phyloP scores from a whole-genome alignment of 306 rosid genomes.

The Fagus crenata region DNA sequence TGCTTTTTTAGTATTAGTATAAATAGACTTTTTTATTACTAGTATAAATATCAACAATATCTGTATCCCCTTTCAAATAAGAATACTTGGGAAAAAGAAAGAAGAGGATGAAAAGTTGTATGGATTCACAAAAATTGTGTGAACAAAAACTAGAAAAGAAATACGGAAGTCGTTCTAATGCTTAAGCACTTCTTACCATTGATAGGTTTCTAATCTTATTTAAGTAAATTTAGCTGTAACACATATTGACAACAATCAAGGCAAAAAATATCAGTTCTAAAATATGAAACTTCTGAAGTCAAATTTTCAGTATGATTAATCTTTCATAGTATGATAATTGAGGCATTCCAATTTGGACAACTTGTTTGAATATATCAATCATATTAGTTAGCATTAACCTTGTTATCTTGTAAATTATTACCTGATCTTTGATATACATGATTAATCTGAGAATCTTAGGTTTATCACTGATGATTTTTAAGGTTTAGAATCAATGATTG shows the following conservation, averaged over 20 bases:
- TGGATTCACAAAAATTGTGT: too few relatives aligned
- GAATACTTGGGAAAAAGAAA: too few relatives aligned
- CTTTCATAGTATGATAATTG: neutral
- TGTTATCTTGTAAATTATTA: neutral
- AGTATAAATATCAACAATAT: too few relatives aligned
- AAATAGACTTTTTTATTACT: too few relatives aligned
- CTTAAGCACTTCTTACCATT: neutral
- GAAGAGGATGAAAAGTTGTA: too few relatives aligned
- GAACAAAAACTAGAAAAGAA: too few relatives aligned
- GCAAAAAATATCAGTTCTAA: neutral
- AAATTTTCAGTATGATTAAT: neutral
- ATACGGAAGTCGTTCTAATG: too few relatives aligned
- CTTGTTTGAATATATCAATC: neutral
- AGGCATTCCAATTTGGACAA: neutral
- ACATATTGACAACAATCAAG: neutral
- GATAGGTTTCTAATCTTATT: neutral
- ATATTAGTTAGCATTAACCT: neutral
- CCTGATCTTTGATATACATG: neutral
- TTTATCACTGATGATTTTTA: neutral
- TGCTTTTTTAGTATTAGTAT: too few relatives aligned
- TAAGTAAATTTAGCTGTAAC: neutral
- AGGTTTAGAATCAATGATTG: neutral
- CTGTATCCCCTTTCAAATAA: too few relatives aligned
- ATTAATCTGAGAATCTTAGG: neutral
- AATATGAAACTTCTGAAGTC: neutral